A percentile compares a stretch with the other conserved stretches of the same genome.
These are phyloP conservation scores for Martiniozyma asiatica DNA, from an alignment of 1,139 yeast genomes.

Conservation along the genomic window DNA sequence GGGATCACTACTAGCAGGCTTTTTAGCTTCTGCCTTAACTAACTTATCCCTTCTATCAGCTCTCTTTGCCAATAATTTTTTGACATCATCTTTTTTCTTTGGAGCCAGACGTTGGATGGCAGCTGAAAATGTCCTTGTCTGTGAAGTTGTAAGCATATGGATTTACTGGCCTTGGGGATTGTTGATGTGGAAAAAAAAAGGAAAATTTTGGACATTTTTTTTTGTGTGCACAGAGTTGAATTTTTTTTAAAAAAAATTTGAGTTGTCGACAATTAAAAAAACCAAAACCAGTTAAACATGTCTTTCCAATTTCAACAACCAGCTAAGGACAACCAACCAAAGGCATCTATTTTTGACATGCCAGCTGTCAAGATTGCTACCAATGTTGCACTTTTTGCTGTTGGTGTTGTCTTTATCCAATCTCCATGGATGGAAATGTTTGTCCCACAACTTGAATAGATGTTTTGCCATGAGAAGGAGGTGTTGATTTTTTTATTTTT, in stretches of 20 bases:
- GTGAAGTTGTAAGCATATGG: no score
- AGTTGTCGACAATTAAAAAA: no score
- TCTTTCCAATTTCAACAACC: slow-evolving; percentile 18
- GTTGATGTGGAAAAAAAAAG: no score
- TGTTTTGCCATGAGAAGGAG: slow-evolving; percentile 1
- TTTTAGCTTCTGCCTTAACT: slow-evolving; percentile 27
- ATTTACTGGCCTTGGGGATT: no score
- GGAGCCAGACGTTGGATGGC: slow-evolving; percentile 8
- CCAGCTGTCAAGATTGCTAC: slow-evolving; percentile 56
- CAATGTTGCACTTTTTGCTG: slow-evolving; percentile 51
- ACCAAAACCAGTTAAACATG: no score
- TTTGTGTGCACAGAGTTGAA: no score
- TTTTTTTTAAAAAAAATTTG: no score
- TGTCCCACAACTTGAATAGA: slow-evolving; percentile 54
- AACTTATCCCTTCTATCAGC: slow-evolving; percentile 15
- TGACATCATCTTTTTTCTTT: slow-evolving; percentile 17
- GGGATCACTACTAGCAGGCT: slow-evolving; percentile 41
- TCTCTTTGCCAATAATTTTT: slow-evolving; percentile 18
- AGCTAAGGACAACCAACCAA: slow-evolving; percentile 17
- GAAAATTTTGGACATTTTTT: no score
- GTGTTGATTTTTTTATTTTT: no score
- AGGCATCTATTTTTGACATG: slow-evolving; percentile 40
- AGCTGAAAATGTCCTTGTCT: neutral
- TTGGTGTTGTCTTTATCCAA: slow-evolving; percentile 66
- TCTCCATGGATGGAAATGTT: slow-evolving; percentile 72